Conservation (phyloP, 2,329 filamentous ascomycete species). For the Cercospora zeae-maydis region DNA sequence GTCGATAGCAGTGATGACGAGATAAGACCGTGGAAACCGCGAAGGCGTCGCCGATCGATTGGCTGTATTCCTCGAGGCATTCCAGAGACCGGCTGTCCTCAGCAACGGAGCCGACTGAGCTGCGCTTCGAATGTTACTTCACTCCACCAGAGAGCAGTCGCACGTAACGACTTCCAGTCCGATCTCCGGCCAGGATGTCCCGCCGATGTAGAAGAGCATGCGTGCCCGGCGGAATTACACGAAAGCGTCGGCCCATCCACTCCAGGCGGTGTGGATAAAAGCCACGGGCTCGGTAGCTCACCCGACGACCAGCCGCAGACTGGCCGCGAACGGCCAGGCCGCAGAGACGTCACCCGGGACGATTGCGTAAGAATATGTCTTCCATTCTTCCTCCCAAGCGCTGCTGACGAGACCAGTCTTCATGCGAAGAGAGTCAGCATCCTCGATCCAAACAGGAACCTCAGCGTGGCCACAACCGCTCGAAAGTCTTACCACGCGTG, state of each 20-base stretch:
- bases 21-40: neutral
- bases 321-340: neutral
- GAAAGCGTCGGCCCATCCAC: neutral
- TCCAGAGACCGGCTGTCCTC: neutral
- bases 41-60: neutral
- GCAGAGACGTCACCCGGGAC: neutral
- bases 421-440: neutral
- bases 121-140: neutral
- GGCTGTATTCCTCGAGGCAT: neutral
- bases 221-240: neutral
- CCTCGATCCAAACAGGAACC: neutral
- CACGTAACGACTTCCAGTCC: neutral
- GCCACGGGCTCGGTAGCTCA: neutral
- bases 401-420: constrained; percentile 1
- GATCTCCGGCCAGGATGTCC: neutral
- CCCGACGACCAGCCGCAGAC: neutral
- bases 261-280: neutral
- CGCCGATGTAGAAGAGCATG: neutral
- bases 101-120: neutral
- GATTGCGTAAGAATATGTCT: neutral
- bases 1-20: neutral
- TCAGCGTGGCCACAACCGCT: neutral
- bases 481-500: constrained; percentile 5
- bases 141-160: neutral
- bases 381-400: neutral